Evolutionary conservation across 2,329 filamentous ascomycete species (phyloP).

Genomic region (Aspergillus chevalieri): DNA sequence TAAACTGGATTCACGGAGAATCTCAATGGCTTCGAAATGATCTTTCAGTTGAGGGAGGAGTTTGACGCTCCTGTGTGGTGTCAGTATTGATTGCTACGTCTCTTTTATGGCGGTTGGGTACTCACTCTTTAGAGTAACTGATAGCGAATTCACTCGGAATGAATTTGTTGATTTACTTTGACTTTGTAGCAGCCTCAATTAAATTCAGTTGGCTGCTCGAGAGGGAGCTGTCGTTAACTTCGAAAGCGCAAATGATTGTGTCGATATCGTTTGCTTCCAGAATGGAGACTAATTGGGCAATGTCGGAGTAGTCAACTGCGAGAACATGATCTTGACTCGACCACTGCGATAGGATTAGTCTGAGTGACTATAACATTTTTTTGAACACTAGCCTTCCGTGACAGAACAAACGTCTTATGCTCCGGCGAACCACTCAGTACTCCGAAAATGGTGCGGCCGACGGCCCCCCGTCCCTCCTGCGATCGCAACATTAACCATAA

Average conservation of each 20-base stretch:
- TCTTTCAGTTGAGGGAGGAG: slow-evolving; percentile 2
- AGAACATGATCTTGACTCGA: not conserved
- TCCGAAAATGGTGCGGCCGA: slow-evolving; percentile 6
- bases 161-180: slow-evolving; percentile 10
- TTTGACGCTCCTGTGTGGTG: not conserved
- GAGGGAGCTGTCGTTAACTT: slow-evolving; percentile 2
- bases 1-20: slow-evolving; percentile 3
- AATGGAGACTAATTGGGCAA: slow-evolving; percentile 13
- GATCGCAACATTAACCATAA: not conserved
- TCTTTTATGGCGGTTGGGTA: not conserved
- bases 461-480: not conserved
- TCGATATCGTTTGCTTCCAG: slow-evolving; percentile 18
- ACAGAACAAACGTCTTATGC: slow-evolving; percentile 4
- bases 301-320: slow-evolving; percentile 21
- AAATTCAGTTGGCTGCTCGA: slow-evolving; percentile 11
- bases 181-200: slow-evolving; percentile 13
- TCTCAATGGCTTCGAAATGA: slow-evolving; percentile 3
- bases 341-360: not conserved
- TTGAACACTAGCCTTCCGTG: not conserved
- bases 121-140: slow-evolving; percentile 7
- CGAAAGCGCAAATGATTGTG: slow-evolving; percentile 17
- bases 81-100: too few species aligned
- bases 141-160: slow-evolving; percentile 16
- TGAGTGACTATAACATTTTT: too few species aligned
- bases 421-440: not conserved